Conservation (phyloP, 2,329 filamentous ascomycete genomes). For the Zasmidium cellare region DNA sequence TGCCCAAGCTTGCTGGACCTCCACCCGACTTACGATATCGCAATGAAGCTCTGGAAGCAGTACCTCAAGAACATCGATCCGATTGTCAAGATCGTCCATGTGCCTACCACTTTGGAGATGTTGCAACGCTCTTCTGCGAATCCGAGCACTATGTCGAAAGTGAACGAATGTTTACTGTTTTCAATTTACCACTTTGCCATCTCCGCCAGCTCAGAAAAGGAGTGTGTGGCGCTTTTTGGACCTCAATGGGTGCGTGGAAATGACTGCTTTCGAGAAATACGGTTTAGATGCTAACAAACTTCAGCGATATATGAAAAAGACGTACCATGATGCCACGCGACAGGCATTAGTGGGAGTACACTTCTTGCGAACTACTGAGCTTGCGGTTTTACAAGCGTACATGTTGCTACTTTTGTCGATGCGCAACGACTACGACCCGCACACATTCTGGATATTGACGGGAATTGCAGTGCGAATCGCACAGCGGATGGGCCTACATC, state of each 20-base stretch:
- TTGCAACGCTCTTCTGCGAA: constrained; percentile 45
- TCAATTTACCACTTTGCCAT: constrained; percentile 61
- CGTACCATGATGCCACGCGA: constrained; percentile 51
- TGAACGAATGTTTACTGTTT: constrained; percentile 61
- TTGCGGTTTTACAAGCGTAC: constrained; percentile 67
- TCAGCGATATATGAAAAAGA: constrained; percentile 43
- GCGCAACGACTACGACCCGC: constrained; percentile 48
- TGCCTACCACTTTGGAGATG: constrained; percentile 55
- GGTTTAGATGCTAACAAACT: background rate
- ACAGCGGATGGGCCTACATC: constrained; percentile 62
- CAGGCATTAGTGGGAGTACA: constrained; percentile 66
- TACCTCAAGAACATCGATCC: constrained; percentile 73
- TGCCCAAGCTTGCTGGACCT: constrained; percentile 37
- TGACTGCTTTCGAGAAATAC: background rate
- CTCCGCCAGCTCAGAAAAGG: constrained; percentile 48
- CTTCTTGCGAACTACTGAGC: constrained; percentile 66
- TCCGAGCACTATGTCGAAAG: constrained; percentile 58
- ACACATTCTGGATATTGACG: constrained; percentile 63
- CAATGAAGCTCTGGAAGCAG: constrained; percentile 57
- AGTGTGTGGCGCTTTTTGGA: constrained; percentile 50
- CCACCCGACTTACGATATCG: constrained; percentile 54
- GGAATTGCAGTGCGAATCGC: constrained; percentile 62
- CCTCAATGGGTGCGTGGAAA: constrained; percentile 43
- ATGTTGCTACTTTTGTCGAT: constrained; percentile 57
- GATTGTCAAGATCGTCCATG: constrained; percentile 68